Evolutionary conservation across 2,329 filamentous ascomycete genomes (phyloP).

Genomic region (Penicillium expansum): DNA sequence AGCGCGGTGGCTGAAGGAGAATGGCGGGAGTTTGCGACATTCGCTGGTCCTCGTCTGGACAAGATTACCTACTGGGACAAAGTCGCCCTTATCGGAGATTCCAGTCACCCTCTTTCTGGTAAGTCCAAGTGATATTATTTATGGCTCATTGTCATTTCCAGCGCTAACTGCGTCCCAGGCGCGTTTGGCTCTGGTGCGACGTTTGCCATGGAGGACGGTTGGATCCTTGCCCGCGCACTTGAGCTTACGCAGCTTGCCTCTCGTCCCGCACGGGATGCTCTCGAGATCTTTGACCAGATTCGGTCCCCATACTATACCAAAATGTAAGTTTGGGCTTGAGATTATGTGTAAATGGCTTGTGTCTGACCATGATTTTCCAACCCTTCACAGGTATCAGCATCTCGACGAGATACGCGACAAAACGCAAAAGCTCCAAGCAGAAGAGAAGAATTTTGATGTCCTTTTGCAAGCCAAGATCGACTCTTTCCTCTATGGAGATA

Average conservation of each 20-base stretch:
- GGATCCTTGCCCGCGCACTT: conserved; percentile 43
- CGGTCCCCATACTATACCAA: conserved; percentile 42
- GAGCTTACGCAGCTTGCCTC: conserved; percentile 18
- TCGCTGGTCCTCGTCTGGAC: conserved; percentile 47
- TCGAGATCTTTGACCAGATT: conserved; percentile 41
- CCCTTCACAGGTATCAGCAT: conserved; percentile 12
- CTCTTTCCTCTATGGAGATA: conserved; percentile 32
- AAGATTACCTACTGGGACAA: conserved; percentile 44
- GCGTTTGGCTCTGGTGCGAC: conserved; percentile 48
- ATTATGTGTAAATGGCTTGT: background rate
- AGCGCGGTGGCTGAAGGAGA: conserved; percentile 36
- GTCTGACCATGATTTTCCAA: background rate
- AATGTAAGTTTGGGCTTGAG: conserved; percentile 30
- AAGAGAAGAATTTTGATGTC: conserved; percentile 27
- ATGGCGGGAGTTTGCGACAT: conserved; percentile 51
- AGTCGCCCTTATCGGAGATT: conserved; percentile 54
- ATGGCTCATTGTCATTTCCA: background rate
- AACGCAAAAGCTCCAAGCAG: conserved; percentile 16
- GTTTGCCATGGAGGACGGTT: conserved; percentile 49
- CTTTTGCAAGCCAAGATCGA: conserved; percentile 31
- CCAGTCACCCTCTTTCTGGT: conserved; percentile 55
- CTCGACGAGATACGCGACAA: conserved; percentile 14
- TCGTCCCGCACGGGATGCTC: conserved; percentile 26
- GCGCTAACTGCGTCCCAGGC: conserved; percentile 17
- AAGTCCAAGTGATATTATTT: background rate